Conservation (phyloP, 208 protist genomes). For the Leishmania tarentolae region DNA sequence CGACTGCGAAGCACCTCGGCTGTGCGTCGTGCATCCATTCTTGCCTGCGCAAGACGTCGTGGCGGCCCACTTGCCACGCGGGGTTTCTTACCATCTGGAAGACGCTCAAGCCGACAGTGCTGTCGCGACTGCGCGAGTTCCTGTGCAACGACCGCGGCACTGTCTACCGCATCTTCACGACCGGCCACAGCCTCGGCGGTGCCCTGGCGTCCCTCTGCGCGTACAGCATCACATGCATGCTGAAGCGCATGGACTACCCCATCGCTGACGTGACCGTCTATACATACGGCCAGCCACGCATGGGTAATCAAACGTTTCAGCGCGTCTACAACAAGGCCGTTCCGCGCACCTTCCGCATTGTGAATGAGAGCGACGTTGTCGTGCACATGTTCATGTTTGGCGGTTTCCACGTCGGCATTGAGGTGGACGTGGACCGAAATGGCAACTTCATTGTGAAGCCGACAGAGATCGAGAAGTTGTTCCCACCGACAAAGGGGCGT, state of each 20-base stretch:
- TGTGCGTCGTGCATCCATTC: conserved; percentile 34
- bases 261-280: conserved; percentile 85
- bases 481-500: conserved; percentile 71
- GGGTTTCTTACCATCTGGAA: conserved; percentile 89
- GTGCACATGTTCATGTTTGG: conserved; percentile 64
- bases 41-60: conserved; percentile 30
- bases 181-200: conserved; percentile 89
- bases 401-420: conserved; percentile 81
- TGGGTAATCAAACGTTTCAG: conserved; percentile 82
- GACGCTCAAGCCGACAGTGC: conserved; percentile 53
- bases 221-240: conserved; percentile 66
- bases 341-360: conserved; percentile 82
- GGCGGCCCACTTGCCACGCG: conserved; percentile 73
- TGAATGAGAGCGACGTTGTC: conserved; percentile 91
- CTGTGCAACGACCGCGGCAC: conserved; percentile 39
- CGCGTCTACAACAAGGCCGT: conserved; percentile 78
- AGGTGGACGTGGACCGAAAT: conserved; percentile 87
- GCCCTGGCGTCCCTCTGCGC: conserved; percentile 89
- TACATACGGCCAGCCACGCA: conserved; percentile 88
- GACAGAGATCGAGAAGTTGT: conserved; percentile 84
- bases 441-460: conserved; percentile 92
- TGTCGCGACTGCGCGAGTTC: conserved; percentile 46
- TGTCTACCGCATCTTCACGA: conserved; percentile 83
- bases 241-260: conserved; percentile 60
- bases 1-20: conserved; percentile 26